Percentiles rank a stretch among this genome's conserved stretches.
phyloP scores from a whole-genome alignment of 768 basidiomycete species.

The Pleurotus citrinopileatus region DNA sequence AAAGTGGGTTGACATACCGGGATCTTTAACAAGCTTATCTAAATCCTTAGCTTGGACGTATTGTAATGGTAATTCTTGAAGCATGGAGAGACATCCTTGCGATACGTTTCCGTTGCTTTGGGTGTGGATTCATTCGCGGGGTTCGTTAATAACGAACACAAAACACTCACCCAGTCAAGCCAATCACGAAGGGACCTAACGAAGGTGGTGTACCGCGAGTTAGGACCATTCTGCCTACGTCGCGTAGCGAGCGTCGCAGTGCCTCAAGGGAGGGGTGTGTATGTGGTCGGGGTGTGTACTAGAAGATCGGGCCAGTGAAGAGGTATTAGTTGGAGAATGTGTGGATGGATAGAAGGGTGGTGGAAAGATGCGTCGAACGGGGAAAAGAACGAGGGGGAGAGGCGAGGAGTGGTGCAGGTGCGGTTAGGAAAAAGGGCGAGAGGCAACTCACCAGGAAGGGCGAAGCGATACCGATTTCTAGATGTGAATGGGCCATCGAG shows the following conservation, averaged over 20 bases:
- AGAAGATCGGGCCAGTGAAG: too few species aligned
- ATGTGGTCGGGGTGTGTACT: constrained; percentile 83
- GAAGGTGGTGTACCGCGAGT: constrained; percentile 55
- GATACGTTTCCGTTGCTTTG: constrained; percentile 81
- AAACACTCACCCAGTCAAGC: constrained; percentile 70
- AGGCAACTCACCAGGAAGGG: constrained; percentile 69
- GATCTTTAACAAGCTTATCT: constrained; percentile 47
- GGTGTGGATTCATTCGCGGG: constrained; percentile 1
- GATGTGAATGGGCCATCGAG: constrained; percentile 73
- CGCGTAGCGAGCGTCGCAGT: constrained; percentile 50
- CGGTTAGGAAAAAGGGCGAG: not conserved
- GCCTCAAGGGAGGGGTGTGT: constrained; percentile 57
- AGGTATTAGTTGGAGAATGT: too few species aligned
- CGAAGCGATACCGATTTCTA: constrained; percentile 75
- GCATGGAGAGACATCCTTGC: constrained; percentile 69
- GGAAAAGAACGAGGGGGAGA: too few species aligned
- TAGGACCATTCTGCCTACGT: constrained; percentile 55
- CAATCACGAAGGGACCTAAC: constrained; percentile 77
- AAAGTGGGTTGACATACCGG: constrained; percentile 33
- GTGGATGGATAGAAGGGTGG: too few species aligned
- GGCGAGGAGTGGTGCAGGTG: too few species aligned
- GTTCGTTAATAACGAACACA: not conserved
- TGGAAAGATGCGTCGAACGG: too few species aligned
- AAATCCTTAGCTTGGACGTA: constrained; percentile 57
- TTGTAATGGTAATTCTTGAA: constrained; percentile 67